These are phyloP conservation scores for Diaporthe australafricana DNA, from an alignment of 2,329 filamentous ascomycete genomes.

Conservation along the genomic window DNA sequence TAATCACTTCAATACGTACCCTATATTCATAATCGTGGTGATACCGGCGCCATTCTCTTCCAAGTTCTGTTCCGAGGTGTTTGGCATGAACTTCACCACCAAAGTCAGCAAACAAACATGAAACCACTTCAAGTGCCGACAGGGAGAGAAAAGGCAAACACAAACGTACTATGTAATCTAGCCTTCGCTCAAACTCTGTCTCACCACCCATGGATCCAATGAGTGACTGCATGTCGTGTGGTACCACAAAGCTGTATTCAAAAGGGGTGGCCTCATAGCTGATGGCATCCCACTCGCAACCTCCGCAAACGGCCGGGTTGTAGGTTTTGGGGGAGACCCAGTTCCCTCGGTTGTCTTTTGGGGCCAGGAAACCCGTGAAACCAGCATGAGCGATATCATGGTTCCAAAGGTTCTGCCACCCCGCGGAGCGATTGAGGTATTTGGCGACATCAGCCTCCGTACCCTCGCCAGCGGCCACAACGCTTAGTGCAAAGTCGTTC, in stretches of 20 bases:
- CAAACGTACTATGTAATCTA: slow-evolving; percentile 49
- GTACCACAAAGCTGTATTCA: slow-evolving; percentile 68
- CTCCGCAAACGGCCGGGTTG: slow-evolving; percentile 62
- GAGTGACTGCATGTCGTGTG: slow-evolving; percentile 67
- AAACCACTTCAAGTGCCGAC: not conserved
- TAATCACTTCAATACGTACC: slow-evolving; percentile 27
- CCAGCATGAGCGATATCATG: slow-evolving; percentile 55
- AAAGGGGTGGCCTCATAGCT: slow-evolving; percentile 61
- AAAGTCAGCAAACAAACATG: not conserved
- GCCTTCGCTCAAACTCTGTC: slow-evolving; percentile 60
- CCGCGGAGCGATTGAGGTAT: slow-evolving; percentile 64
- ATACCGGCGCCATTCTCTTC: slow-evolving; percentile 39
- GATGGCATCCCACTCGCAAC: slow-evolving; percentile 66
- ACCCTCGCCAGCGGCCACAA: slow-evolving; percentile 64
- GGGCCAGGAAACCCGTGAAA: slow-evolving; percentile 69
- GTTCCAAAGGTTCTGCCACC: slow-evolving; percentile 73
- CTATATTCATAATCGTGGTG: slow-evolving; percentile 42
- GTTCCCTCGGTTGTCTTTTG: slow-evolving; percentile 60
- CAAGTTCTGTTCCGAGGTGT: slow-evolving; percentile 40
- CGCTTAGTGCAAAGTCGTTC: slow-evolving; percentile 68
- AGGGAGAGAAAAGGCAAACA: slow-evolving; percentile 44
- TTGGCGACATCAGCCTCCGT: slow-evolving; percentile 58
- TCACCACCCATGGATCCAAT: slow-evolving; percentile 64
- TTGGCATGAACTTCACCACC: slow-evolving; percentile 38
- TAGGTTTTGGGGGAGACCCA: slow-evolving; percentile 53